phyloP scores from a whole-genome alignment of 768 basidiomycete genomes.

The Termitomyces sp. region DNA sequence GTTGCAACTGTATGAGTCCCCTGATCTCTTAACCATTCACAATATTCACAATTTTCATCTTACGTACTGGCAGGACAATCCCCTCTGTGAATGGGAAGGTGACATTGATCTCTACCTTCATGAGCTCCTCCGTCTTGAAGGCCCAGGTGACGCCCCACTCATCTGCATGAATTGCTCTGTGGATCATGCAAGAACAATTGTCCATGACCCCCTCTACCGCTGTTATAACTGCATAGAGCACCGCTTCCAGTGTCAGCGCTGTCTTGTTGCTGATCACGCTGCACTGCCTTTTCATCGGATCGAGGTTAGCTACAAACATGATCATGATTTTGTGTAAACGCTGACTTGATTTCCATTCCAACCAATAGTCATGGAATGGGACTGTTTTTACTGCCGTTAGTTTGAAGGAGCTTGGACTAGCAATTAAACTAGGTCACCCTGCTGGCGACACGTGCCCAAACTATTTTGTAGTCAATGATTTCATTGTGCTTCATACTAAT shows the following conservation, averaged over 20 bases:
- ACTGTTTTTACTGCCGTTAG: neutral
- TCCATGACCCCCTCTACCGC: neutral
- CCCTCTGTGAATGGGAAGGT: neutral
- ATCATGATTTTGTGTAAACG: neutral
- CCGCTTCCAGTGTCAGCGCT: neutral
- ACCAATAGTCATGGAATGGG: neutral
- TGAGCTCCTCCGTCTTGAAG: neutral
- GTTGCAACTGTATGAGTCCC: neutral
- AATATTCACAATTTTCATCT: neutral
- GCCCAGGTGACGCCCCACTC: neutral
- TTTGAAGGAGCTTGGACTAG: constrained; percentile 2
- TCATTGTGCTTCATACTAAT: constrained; percentile 13
- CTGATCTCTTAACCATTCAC: neutral
- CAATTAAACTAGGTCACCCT: constrained; percentile 18
- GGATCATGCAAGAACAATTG: neutral
- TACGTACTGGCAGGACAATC: neutral
- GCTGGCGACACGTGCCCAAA: constrained; percentile 10
- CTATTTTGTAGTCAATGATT: constrained; percentile 7
- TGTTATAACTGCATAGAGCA: constrained; percentile 1
- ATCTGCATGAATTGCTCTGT: neutral
- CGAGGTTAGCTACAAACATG: neutral
- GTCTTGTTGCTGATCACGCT: neutral
- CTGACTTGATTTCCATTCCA: neutral
- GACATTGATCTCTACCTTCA: no score
- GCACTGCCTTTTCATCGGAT: neutral